Percentiles rank a stretch among this genome's conserved stretches.
Conservation (phyloP, 768 basidiomycete species). For the Scleroderma bovista region DNA sequence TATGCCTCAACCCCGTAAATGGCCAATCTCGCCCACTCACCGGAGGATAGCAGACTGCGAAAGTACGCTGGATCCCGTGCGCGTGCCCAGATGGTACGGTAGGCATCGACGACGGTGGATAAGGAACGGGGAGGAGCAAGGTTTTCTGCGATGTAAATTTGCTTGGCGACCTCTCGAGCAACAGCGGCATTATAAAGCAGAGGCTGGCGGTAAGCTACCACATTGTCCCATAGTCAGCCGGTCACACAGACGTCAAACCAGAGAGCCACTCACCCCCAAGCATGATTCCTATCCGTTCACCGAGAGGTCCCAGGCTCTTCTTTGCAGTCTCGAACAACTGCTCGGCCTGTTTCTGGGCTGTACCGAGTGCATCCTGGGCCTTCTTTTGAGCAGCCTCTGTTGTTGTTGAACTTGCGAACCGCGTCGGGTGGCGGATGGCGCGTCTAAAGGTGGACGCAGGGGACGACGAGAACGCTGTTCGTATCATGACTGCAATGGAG, state of each 20-base stretch:
- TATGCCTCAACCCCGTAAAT: constrained; percentile 84
- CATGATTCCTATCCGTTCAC: constrained; percentile 49
- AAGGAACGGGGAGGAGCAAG: constrained; percentile 57
- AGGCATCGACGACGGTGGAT: constrained; percentile 49
- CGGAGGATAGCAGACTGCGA: constrained; percentile 52
- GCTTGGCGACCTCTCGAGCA: constrained; percentile 67
- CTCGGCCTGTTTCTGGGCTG: constrained; percentile 52
- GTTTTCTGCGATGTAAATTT: constrained; percentile 64
- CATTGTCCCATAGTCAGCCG: not conserved
- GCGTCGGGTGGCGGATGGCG: constrained; percentile 15
- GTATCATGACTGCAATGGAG: constrained; percentile 13
- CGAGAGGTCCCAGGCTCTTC: constrained; percentile 43
- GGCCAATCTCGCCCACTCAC: constrained; percentile 62
- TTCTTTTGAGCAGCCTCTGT: constrained; percentile 57
- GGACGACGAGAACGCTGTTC: constrained; percentile 12
- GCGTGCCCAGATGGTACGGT: constrained; percentile 59
- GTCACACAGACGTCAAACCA: not conserved
- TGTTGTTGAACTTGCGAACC: constrained; percentile 36
- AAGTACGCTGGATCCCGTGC: constrained; percentile 55
- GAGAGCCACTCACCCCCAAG: constrained; percentile 45
- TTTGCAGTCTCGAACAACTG: constrained; percentile 48
- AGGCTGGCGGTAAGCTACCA: constrained; percentile 68
- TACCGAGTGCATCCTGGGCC: constrained; percentile 59
- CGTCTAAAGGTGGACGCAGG: constrained; percentile 22
- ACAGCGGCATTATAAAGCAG: constrained; percentile 76